These are phyloP conservation scores for Saraca asoca DNA, from an alignment of 331 rosid species.

Conservation along the genomic window DNA sequence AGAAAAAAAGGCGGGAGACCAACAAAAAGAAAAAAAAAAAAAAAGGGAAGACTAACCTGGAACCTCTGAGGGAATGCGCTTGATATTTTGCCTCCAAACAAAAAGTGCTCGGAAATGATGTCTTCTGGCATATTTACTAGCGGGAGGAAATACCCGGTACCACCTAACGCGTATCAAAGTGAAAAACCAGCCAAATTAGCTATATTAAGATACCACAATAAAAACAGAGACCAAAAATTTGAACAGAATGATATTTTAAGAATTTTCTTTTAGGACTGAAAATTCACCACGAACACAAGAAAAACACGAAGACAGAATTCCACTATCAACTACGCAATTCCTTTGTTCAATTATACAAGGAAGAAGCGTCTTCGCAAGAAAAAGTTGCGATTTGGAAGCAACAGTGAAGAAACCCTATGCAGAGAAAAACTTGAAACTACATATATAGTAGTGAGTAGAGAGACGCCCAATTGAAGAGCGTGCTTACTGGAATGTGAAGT, in stretches of 20 bases:
- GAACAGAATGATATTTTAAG: slow-evolving; percentile 5
- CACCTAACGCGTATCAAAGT: slow-evolving; percentile 29
- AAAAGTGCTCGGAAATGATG: slow-evolving; percentile 41
- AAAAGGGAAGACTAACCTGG: slow-evolving; percentile 49
- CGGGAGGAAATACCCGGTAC: background rate
- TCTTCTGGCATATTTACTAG: slow-evolving; percentile 49
- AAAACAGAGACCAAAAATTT: background rate
- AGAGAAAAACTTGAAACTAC: too few species aligned
- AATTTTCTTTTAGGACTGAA: background rate
- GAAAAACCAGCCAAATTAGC: slow-evolving; percentile 2
- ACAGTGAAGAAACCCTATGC: too few species aligned
- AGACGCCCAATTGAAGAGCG: too few species aligned
- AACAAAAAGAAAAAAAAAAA: background rate
- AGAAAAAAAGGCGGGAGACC: too few species aligned
- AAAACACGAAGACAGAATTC: background rate
- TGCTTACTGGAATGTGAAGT: too few species aligned
- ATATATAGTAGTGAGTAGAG: too few species aligned
- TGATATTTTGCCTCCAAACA: slow-evolving; percentile 66
- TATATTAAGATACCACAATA: slow-evolving; percentile 24
- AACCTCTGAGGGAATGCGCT: slow-evolving; percentile 65
- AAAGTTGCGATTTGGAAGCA: too few species aligned
- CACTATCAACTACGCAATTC: background rate
- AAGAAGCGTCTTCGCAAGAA: too few species aligned
- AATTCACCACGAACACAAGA: background rate
- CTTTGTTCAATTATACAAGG: background rate